Evolutionary conservation across 192 early-diverging fungal species (phyloP), one percentile per base, ranked within the genome.

Genomic region (Linnemannia hyalina): DNA sequence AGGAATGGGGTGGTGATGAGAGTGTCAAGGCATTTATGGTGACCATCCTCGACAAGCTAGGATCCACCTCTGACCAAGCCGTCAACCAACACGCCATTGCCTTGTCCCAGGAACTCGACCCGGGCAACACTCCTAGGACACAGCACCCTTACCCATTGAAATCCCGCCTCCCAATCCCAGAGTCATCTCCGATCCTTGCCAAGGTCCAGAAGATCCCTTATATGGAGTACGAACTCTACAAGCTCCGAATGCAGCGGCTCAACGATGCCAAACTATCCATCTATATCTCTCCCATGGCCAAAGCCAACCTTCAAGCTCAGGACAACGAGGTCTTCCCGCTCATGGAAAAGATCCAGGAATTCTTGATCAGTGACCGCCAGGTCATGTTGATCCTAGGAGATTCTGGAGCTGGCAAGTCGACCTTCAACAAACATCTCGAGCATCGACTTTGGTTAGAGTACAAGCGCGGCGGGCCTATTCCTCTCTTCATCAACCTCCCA

Each of bases 351-450:
- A 35, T 75, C 0, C 26, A 55, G 23, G 73, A 75, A 11, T 75
- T 75, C 32, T 22, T 75, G 18, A 40, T 20, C 35, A 40, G 36
- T 40, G 70, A 71, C 2, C 22, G 40, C 0, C 70, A 42, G 35
- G 70, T 71, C 2, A 42, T 44, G 38, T 15, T 71, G 18, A 42
- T 71, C 6, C 70, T 42, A 3, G 74, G 74, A 6, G 54, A 75
- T n/a, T 75, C 74, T 54, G 54, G 74, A 41, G 52, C 74, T 4
- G 74, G 74, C 35, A 75, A 75, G 42, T 75, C 74, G 7, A 60
- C 9, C 0, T 75, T 75, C 54, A 75, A 75, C 74, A 29, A 20
- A 7, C 49, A 75, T 20, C 20, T 75, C 15, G 74, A 75, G 26
- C 9, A 38, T 36, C 16, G 26, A 0, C 74, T 75, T 4, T 75